These are phyloP conservation scores for Allium cepa DNA, from an alignment of 106 monocot genomes.

Conservation along the genomic window DNA sequence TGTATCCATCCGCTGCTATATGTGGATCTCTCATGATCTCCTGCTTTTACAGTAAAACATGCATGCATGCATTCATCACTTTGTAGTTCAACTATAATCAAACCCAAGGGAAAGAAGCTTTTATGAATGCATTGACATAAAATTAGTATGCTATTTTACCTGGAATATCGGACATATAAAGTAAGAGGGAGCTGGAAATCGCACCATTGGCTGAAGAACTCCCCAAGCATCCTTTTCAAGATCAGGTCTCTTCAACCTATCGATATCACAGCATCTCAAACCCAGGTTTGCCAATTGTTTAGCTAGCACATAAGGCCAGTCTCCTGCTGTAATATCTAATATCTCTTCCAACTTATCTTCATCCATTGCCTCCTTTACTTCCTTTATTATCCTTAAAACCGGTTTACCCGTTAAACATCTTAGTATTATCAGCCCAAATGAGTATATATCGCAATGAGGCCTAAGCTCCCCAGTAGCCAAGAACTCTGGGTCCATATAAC, in stretches of 20 bases:
- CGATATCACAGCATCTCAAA: constrained; percentile 26
- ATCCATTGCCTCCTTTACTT: constrained; percentile 40
- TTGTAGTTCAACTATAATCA: no score
- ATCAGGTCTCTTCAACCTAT: constrained; percentile 29
- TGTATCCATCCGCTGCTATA: constrained; percentile 20
- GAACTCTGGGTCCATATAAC: constrained; percentile 42
- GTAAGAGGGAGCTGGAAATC: constrained; percentile 10
- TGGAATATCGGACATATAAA: constrained; percentile 47
- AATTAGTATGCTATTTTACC: constrained; percentile 8
- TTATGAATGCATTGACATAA: no score
- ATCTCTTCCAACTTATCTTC: constrained; percentile 14
- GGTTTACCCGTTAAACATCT: constrained; percentile 37
- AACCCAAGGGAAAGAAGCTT: no score
- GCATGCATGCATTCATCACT: no score
- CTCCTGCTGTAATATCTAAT: constrained; percentile 37
- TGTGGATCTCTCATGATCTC: constrained; percentile 75
- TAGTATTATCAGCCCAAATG: constrained; percentile 43
- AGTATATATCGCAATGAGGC: constrained; percentile 44
- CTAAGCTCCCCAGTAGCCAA: constrained; percentile 34
- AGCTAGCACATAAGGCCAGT: constrained; percentile 44
- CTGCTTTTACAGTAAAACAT: constrained; percentile 13
- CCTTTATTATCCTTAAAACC: constrained; percentile 22
- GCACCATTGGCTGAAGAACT: constrained; percentile 25
- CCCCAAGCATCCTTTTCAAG: constrained; percentile 27
- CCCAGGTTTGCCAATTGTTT: constrained; percentile 31